phyloP scores from a whole-genome alignment of 306 rosid genomes.

The Aeschynomene evenia region DNA sequence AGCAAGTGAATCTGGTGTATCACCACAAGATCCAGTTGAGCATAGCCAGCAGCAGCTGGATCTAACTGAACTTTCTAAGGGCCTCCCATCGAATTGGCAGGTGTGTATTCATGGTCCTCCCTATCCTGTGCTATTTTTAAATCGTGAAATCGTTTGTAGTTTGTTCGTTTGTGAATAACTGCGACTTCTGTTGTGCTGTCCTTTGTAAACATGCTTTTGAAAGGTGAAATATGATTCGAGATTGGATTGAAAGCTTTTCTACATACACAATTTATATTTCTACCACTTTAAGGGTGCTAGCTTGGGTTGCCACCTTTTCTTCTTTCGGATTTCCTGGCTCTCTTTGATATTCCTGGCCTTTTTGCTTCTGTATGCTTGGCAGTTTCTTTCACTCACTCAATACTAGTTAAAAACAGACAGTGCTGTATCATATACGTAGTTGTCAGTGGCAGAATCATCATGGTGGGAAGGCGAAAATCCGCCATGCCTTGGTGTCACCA shows the following conservation, averaged over 20 bases:
- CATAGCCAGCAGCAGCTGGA: constrained; percentile 57
- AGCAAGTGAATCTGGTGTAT: constrained; percentile 44
- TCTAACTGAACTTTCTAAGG: constrained; percentile 53
- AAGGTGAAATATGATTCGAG: constrained; percentile 13
- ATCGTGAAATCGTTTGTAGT: neutral
- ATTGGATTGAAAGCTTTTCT: constrained; percentile 9
- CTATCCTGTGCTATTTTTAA: neutral
- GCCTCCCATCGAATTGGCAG: constrained; percentile 90
- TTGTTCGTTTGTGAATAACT: constrained; percentile 11
- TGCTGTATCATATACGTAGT: neutral
- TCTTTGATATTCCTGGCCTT: neutral
- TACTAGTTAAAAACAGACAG: neutral
- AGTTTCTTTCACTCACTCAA: neutral
- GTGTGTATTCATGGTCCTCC: constrained; percentile 31
- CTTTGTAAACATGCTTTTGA: neutral
- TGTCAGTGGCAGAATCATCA: too few relatives aligned
- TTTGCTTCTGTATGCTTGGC: neutral
- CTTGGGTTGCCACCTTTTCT: neutral
- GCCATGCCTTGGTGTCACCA: too few relatives aligned
- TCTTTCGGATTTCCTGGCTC: neutral
- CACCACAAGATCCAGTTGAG: constrained; percentile 40
- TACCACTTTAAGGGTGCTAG: neutral
- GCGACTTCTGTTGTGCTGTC: neutral
- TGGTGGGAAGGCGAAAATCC: too few relatives aligned
- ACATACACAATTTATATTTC: neutral